Conservation (phyloP, 2,329 filamentous ascomycete genomes). For the Geosmithia morbida region DNA sequence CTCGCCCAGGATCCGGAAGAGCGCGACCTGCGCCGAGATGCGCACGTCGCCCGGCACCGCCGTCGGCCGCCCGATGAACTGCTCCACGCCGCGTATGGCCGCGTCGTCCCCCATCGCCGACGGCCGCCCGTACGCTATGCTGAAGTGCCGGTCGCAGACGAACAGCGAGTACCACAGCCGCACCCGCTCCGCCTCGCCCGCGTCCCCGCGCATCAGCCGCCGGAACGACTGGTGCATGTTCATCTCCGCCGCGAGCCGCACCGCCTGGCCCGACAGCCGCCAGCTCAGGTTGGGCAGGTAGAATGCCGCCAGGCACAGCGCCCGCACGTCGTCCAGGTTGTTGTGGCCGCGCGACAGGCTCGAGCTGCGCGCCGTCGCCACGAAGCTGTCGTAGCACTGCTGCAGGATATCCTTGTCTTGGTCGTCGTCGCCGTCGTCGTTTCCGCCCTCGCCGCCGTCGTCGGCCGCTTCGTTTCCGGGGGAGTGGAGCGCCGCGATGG, state of each 20-base stretch:
- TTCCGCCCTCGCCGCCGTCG: not conserved
- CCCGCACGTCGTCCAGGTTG: constrained; percentile 42
- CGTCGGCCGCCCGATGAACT: constrained; percentile 9
- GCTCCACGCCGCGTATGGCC: constrained; percentile 10
- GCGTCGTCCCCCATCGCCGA: constrained; percentile 10
- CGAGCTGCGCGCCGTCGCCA: constrained; percentile 37
- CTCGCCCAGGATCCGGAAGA: constrained; percentile 5
- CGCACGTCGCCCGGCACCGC: constrained; percentile 4
- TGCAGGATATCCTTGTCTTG: constrained; percentile 12
- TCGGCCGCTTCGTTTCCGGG: constrained; percentile 23
- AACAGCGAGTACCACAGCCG: constrained; percentile 39
- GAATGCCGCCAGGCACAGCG: constrained; percentile 46
- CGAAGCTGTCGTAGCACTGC: constrained; percentile 40
- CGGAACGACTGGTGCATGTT: constrained; percentile 37
- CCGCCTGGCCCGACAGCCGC: constrained; percentile 44
- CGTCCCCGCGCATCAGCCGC: constrained; percentile 28
- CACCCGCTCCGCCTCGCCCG: constrained; percentile 35
- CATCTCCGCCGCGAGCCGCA: constrained; percentile 41
- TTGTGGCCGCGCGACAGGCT: constrained; percentile 40
- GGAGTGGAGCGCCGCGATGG: constrained; percentile 45
- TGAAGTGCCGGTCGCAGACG: constrained; percentile 17
- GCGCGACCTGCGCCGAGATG: constrained; percentile 4
- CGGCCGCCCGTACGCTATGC: constrained; percentile 16
- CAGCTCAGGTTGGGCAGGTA: constrained; percentile 48
- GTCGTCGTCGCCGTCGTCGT: not conserved